Evolutionary conservation across 805 yeast species (phyloP).

Genomic region (Spathaspora boniae): DNA sequence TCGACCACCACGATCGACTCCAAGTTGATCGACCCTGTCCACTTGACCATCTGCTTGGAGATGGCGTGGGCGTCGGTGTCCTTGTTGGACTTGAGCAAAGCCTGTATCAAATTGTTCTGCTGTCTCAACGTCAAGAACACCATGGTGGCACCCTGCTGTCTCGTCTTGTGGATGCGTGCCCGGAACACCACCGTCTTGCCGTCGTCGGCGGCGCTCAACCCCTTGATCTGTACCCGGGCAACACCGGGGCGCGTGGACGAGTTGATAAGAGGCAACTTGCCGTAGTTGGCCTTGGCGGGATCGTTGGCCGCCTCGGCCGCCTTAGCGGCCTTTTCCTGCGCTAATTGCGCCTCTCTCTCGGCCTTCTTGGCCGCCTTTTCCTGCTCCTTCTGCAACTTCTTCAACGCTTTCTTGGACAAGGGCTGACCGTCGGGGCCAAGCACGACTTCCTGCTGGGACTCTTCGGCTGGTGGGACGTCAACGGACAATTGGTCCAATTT

Average conservation of each 20-base stretch:
- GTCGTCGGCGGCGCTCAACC: slow-evolving; percentile 58
- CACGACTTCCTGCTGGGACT: slow-evolving; percentile 20
- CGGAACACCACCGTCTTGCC: slow-evolving; percentile 81
- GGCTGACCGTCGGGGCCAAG: slow-evolving; percentile 80
- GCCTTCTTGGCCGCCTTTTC: slow-evolving; percentile 93
- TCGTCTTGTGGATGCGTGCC: slow-evolving; percentile 89
- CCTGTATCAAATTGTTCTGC: slow-evolving; percentile 80
- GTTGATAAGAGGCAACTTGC: slow-evolving; percentile 84
- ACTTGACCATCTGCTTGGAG: slow-evolving; percentile 94
- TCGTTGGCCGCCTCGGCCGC: slow-evolving; percentile 69
- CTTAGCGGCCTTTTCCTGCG: slow-evolving; percentile 80
- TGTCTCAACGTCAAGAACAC: slow-evolving; percentile 89
- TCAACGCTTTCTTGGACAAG: slow-evolving; percentile 87
- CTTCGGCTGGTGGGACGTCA: slow-evolving; percentile 10
- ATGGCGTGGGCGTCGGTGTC: slow-evolving; percentile 47
- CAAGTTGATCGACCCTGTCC: slow-evolving; percentile 81
- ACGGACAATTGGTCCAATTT: slow-evolving; percentile 22
- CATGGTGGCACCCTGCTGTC: slow-evolving; percentile 96
- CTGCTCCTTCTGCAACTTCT: slow-evolving; percentile 88
- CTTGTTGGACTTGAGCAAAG: slow-evolving; percentile 71
- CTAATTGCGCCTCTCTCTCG: slow-evolving; percentile 85
- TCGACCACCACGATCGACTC: slow-evolving; percentile 91
- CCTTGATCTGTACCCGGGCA: slow-evolving; percentile 55
- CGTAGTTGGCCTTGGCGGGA: slow-evolving; percentile 84
- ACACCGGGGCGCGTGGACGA: slow-evolving; percentile 66